Conservation (phyloP, 768 basidiomycete species). For the Clitopilus hobsonii region DNA sequence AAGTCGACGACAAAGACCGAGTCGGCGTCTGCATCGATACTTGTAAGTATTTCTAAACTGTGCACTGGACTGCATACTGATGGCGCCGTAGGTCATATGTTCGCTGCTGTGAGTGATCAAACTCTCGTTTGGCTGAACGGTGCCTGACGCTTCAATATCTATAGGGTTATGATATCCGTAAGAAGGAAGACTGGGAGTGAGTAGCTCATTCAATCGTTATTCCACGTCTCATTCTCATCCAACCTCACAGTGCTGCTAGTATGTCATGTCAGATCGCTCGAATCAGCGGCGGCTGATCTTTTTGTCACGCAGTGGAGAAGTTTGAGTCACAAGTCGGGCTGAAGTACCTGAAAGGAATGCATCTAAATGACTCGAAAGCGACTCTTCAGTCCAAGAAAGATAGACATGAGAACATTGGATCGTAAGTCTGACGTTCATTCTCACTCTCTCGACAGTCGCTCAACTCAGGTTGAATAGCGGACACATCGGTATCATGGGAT, state of each 20-base stretch:
- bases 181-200: constrained; percentile 67
- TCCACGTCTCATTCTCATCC: constrained; percentile 2
- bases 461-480: constrained; percentile 59
- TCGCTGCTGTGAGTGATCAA: constrained; percentile 69
- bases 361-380: constrained; percentile 81
- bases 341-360: constrained; percentile 75
- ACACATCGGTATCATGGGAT: constrained; percentile 56
- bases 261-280: background rate
- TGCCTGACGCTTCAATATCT: background rate
- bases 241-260: constrained; percentile 19
- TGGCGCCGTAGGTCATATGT: constrained; percentile 60
- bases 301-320: constrained; percentile 39
- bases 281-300: background rate
- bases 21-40: constrained; percentile 87
- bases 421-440: constrained; percentile 39
- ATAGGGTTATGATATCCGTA: constrained; percentile 80
- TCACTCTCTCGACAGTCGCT: background rate
- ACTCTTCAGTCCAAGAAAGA: constrained; percentile 63
- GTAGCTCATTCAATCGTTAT: constrained; percentile 19
- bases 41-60: constrained; percentile 37
- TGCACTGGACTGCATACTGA: background rate
- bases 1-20: constrained; percentile 67
- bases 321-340: constrained; percentile 72
- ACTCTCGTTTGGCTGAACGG: background rate
- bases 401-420: constrained; percentile 80